Evolutionary conservation across 495 filamentous ascomycete species (phyloP).

Genomic region (Xylaria curta): DNA sequence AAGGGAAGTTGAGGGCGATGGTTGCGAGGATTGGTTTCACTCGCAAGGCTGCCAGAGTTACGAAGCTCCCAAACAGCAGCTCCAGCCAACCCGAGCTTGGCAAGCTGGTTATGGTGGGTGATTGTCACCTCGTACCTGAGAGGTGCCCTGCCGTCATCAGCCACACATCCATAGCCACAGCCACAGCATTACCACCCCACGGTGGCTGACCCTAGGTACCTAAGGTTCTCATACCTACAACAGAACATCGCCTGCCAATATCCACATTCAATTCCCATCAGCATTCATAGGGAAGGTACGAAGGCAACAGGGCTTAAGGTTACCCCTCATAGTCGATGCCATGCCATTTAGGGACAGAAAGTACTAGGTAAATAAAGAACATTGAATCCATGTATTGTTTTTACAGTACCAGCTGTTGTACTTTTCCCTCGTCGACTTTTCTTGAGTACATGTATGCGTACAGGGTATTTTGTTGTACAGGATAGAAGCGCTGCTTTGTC

Average conservation of each 20-base stretch:
- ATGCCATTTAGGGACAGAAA: no score
- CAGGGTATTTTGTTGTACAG: constrained; percentile 9
- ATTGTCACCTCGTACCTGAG: not conserved
- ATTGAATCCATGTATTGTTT: not conserved
- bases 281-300: not conserved
- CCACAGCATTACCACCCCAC: not conserved
- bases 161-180: constrained; percentile 8
- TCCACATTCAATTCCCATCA: not conserved
- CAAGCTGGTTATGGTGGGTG: constrained; percentile 7
- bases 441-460: not conserved
- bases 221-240: no score
- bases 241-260: not conserved
- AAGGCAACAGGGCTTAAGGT: not conserved
- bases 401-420: not conserved
- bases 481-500: not conserved
- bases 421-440: not conserved
- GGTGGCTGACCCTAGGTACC: not conserved
- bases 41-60: constrained; percentile 44
- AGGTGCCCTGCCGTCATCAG: not conserved
- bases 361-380: no score
- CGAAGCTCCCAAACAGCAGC: constrained; percentile 36
- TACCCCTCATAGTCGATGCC: no score
- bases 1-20: constrained; percentile 21
- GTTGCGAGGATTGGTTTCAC: constrained; percentile 27
- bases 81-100: constrained; percentile 39